Conservation (phyloP, 148 eudicot species). For the Chenopodium berlandieri region DNA sequence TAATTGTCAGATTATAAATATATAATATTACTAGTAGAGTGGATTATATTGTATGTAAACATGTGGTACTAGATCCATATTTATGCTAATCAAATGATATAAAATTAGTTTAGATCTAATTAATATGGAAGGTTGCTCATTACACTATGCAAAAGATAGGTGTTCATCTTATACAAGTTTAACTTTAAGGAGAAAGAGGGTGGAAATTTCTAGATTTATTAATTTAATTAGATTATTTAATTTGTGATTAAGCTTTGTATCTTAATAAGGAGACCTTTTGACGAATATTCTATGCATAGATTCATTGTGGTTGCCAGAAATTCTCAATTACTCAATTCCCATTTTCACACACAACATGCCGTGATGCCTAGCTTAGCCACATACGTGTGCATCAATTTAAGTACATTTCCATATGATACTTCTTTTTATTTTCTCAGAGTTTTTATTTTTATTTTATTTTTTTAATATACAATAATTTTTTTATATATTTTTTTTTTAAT, state of each 20-base stretch:
- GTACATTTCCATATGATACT: too few relatives aligned
- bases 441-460: too few relatives aligned
- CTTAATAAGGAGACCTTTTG: not conserved
- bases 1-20: not conserved
- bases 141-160: conserved; percentile 16
- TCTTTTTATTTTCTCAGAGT: too few relatives aligned
- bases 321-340: not conserved
- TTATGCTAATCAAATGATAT: conserved; percentile 1
- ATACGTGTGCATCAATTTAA: conserved; percentile 10
- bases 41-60: not conserved
- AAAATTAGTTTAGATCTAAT: conserved; percentile 1
- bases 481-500: too few relatives aligned
- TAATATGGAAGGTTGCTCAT: conserved; percentile 11
- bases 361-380: not conserved
- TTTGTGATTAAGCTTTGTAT: not conserved
- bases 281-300: not conserved
- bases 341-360: not conserved
- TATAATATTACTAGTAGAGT: not conserved
- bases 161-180: not conserved
- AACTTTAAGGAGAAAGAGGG: conserved; percentile 12
- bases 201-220: conserved; percentile 18
- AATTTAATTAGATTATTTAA: not conserved
- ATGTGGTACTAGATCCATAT: conserved; percentile 6
- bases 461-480: too few relatives aligned
- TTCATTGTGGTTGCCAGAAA: conserved; percentile 2